Conservation (phyloP, 441 rosid genomes). For the Syzygium malaccense region DNA sequence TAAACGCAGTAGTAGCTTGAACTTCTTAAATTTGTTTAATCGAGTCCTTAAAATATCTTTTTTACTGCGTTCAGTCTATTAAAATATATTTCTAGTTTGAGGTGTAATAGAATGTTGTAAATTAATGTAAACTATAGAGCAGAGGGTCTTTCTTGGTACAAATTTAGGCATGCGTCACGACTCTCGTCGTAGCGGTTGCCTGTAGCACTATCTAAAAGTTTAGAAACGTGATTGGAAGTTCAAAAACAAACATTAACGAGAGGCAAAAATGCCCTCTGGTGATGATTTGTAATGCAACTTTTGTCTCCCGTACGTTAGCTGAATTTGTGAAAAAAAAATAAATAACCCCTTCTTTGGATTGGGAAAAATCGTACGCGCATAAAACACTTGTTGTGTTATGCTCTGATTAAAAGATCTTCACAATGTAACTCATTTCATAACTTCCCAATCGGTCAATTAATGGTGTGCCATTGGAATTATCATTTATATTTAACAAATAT, state of each 20-base stretch:
- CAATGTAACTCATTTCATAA: neutral
- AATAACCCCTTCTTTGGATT: neutral
- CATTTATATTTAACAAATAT: neutral
- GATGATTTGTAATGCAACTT: neutral
- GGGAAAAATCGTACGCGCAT: accelerated
- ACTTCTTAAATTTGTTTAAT: neutral
- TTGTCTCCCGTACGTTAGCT: neutral
- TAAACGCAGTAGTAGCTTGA: neutral
- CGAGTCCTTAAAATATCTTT: neutral
- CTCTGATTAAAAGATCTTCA: neutral
- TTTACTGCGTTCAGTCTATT: accelerated
- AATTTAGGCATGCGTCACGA: neutral
- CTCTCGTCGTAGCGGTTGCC: neutral
- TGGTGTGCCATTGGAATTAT: neutral
- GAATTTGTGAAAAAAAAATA: neutral
- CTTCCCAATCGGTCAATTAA: neutral
- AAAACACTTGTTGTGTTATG: neutral
- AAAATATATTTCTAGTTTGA: neutral
- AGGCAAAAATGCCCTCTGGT: neutral
- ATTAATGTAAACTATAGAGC: neutral
- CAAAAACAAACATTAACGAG: neutral
- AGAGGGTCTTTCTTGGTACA: neutral
- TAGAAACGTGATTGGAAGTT: neutral
- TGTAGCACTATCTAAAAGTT: neutral
- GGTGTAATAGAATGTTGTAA: neutral